Conservation (phyloP, 2,329 filamentous ascomycete genomes). For the Apiospora pterosperma region DNA sequence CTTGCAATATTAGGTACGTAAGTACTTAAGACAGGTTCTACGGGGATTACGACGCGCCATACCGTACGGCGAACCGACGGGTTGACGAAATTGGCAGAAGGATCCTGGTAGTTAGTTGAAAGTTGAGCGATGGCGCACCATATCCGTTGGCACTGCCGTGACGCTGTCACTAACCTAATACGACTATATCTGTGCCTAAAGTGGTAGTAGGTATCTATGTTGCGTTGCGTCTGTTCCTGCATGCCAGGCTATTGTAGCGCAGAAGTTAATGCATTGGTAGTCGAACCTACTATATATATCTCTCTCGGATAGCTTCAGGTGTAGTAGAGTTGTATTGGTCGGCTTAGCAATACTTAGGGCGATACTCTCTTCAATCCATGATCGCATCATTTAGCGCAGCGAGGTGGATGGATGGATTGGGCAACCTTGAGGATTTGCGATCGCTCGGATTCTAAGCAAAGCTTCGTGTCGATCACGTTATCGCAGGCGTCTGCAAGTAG, state of each 20-base stretch:
- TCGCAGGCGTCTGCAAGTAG: neutral
- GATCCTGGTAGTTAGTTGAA: neutral
- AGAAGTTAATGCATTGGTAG: neutral
- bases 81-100: neutral
- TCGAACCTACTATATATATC: no score
- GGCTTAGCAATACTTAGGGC: neutral
- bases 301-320: neutral
- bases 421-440: neutral
- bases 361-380: neutral
- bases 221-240: neutral
- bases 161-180: neutral
- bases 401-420: no score
- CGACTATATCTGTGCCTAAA: neutral
- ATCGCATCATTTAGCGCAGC: neutral
- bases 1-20: neutral
- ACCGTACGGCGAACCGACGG: neutral
- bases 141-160: constrained; percentile 1
- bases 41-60: neutral
- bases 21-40: neutral
- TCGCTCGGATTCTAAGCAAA: neutral
- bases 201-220: no score
- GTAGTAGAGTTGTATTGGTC: neutral
- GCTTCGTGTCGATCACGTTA: neutral
- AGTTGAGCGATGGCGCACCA: neutral
- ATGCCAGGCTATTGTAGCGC: neutral